Percentiles rank a stretch among this genome's conserved stretches.
Conservation (phyloP, 768 basidiomycete species). For the Mycena galopus region DNA sequence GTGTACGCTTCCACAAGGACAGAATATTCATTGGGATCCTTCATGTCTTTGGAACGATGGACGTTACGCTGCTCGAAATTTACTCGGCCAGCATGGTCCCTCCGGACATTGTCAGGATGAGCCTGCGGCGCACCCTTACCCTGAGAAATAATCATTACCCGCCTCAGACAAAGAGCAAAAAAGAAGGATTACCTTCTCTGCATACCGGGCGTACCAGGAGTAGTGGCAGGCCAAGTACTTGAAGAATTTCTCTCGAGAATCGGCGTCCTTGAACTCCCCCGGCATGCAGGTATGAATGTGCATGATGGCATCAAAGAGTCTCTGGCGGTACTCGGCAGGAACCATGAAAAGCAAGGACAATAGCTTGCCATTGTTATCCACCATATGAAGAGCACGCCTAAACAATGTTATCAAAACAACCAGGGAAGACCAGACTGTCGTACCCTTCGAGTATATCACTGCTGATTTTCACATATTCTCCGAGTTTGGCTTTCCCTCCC, state of each 20-base stretch:
- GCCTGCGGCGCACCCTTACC: no score
- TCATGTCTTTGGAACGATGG: conserved; percentile 7
- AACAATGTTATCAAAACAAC: neutral
- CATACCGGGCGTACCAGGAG: no score
- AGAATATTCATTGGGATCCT: neutral
- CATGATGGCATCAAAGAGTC: no score
- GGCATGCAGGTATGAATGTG: no score
- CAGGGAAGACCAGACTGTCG: neutral
- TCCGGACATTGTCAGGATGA: neutral
- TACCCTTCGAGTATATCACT: conserved; percentile 14
- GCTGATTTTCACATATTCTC: conserved; percentile 10
- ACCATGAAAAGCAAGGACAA: no score
- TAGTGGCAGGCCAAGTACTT: no score
- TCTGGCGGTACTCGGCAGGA: no score
- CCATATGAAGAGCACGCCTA: conserved; percentile 3
- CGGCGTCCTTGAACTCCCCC: no score
- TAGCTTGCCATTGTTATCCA: conserved; percentile 5
- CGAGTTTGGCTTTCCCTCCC: no score
- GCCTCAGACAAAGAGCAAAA: neutral
- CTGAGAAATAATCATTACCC: no score
- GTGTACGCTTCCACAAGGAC: conserved; percentile 15
- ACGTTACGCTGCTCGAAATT: no score
- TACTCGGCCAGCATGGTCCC: neutral
- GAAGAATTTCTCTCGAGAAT: no score
- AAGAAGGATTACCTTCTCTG: neutral